Evolutionary conservation across 1,284 basidiomycete species (phyloP).

Genomic region (Mycena citricolor): DNA sequence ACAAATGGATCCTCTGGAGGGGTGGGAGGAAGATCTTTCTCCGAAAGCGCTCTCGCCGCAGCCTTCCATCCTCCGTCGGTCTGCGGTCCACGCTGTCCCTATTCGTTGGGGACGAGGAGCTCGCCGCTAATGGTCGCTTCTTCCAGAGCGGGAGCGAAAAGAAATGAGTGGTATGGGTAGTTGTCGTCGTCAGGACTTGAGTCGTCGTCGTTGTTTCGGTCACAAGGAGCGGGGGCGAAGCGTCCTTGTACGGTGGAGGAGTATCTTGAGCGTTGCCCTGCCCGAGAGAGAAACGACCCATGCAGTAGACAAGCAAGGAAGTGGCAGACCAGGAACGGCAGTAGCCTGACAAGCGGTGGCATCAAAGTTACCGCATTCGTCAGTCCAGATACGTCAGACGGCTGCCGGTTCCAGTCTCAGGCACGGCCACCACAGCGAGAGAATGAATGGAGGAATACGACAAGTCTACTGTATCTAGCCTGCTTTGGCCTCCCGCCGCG

Average conservation of each 20-base stretch:
- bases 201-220: constrained; percentile 53
- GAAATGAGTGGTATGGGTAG: constrained; percentile 56
- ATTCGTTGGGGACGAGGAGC: no score
- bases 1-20: constrained; percentile 38
- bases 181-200: constrained; percentile 49
- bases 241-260: constrained; percentile 42
- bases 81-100: no score
- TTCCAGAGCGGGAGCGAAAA: constrained; percentile 67
- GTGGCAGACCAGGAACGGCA: constrained; percentile 16
- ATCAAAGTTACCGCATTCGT: not conserved
- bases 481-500: constrained; percentile 34
- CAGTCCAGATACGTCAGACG: no score
- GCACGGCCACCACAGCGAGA: no score
- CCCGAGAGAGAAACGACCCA: constrained; percentile 22
- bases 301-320: constrained; percentile 2
- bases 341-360: constrained; percentile 3
- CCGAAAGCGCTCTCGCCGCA: constrained; percentile 32
- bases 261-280: constrained; percentile 29
- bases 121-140: constrained; percentile 47
- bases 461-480: no score
- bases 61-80: constrained; percentile 24
- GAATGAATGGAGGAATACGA: no score
- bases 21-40: constrained; percentile 70
- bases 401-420: no score
- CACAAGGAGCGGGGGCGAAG: constrained; percentile 39